These are phyloP conservation scores for Entomophthora muscae DNA, from an alignment of 371 early-diverging fungal species.

Conservation along the genomic window DNA sequence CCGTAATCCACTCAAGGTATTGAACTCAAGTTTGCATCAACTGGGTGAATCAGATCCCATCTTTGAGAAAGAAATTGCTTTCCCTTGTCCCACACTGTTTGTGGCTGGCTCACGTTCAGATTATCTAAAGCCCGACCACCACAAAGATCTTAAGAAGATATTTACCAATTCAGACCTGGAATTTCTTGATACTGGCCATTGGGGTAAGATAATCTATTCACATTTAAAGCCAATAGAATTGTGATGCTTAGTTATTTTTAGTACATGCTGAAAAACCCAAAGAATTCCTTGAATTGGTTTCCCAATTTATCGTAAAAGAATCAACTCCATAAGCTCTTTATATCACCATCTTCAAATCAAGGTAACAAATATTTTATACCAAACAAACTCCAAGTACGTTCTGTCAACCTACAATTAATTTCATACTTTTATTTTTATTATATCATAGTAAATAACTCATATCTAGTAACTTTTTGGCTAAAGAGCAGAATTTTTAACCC, in stretches of 20 bases:
- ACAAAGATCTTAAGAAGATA: conserved; percentile 24
- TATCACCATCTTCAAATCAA: no score
- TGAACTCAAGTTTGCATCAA: conserved; percentile 30
- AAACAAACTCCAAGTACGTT: no score
- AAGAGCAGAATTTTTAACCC: no score
- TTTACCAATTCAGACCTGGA: conserved; percentile 46
- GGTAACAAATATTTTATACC: no score
- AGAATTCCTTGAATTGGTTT: conserved; percentile 27
- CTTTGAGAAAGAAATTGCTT: conserved; percentile 3
- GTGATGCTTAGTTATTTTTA: no score
- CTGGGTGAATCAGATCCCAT: conserved; percentile 25
- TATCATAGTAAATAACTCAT: no score
- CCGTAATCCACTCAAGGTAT: conserved; percentile 48
- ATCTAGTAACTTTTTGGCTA: no score
- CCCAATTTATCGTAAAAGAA: conserved; percentile 18
- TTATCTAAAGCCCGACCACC: conserved; percentile 33
- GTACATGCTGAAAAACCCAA: conserved; percentile 74
- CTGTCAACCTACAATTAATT: no score
- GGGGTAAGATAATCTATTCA: conserved; percentile 61
- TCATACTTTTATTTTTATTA: no score
- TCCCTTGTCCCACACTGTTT: conserved; percentile 45
- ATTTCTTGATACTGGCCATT: conserved; percentile 64
- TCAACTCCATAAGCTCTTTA: no score
- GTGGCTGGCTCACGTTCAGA: conserved; percentile 54
- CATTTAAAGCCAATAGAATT: no score